These are phyloP conservation scores for Metarhizium rileyi DNA, from an alignment of 2,329 filamentous ascomycete species.

Conservation along the genomic window DNA sequence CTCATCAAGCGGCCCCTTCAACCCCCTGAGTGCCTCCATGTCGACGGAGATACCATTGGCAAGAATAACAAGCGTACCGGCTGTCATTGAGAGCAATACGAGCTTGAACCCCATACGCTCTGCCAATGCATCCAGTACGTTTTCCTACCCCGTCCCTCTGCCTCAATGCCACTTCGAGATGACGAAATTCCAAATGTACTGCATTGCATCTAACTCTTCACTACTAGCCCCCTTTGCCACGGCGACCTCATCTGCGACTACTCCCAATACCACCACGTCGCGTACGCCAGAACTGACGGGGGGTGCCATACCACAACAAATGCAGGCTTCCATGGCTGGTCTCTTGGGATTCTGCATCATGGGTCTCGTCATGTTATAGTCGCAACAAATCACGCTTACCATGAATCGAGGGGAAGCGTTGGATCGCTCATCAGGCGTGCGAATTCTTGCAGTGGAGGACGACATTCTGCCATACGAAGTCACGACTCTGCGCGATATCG, in stretches of 20 bases:
- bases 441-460: neutral
- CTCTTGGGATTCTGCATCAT: constrained; percentile 28
- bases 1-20: neutral
- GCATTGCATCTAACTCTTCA: constrained; percentile 4
- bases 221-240: constrained; percentile 6
- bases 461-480: constrained; percentile 5
- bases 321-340: constrained; percentile 24
- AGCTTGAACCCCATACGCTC: neutral
- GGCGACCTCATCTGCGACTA: constrained; percentile 6
- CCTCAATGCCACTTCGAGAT: too few relatives aligned
- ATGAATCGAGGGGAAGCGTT: neutral
- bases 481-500: constrained; percentile 6
- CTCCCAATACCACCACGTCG: constrained; percentile 18
- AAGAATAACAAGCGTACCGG: neutral
- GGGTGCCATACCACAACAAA: constrained; percentile 21
- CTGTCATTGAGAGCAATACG: neutral
- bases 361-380: constrained; percentile 24
- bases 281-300: constrained; percentile 19
- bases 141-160: neutral
- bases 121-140: constrained; percentile 5
- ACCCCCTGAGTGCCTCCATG: neutral
- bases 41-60: neutral
- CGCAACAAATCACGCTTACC: neutral
- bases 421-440: neutral
- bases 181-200: neutral